phyloP scores from a whole-genome alignment of 2,329 filamentous ascomycete genomes.

The Westerdykella sp. region DNA sequence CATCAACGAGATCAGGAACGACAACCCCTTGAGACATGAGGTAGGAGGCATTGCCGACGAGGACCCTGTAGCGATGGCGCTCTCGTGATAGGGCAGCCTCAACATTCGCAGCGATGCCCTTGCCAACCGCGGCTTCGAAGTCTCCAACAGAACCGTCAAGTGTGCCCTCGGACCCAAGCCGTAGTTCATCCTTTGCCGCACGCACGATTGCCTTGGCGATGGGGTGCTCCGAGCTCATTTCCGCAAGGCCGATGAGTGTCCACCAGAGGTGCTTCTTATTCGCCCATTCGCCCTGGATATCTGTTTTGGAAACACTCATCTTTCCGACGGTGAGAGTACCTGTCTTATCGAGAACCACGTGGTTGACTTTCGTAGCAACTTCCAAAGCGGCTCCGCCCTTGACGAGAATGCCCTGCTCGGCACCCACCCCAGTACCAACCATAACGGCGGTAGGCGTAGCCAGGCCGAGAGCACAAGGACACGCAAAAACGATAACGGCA shows the following conservation, averaged over 20 bases:
- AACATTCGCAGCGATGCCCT: conserved; percentile 75
- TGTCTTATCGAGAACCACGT: conserved; percentile 92
- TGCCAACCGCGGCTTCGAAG: conserved; percentile 76
- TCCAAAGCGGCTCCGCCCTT: conserved; percentile 93
- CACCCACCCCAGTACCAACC: conserved; percentile 96
- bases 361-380: conserved; percentile 80
- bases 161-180: conserved; percentile 62
- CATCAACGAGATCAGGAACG: conserved; percentile 53
- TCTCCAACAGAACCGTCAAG: conserved; percentile 81
- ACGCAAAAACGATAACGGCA: conserved; percentile 96
- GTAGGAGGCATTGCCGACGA: conserved; percentile 76
- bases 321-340: conserved; percentile 90
- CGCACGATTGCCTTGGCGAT: conserved; percentile 81
- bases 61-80: conserved; percentile 66
- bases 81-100: conserved; percentile 67
- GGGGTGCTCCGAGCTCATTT: conserved; percentile 93
- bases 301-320: conserved; percentile 79
- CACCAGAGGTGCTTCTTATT: conserved; percentile 75
- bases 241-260: conserved; percentile 89
- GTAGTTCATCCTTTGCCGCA: conserved; percentile 69
- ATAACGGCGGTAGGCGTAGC: conserved; percentile 96
- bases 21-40: conserved; percentile 64
- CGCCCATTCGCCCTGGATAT: conserved; percentile 63
- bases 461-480: conserved; percentile 91
- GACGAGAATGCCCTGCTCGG: conserved; percentile 93